phyloP scores from a whole-genome alignment of 257 asterid species.

The Solanum etuberosum region DNA sequence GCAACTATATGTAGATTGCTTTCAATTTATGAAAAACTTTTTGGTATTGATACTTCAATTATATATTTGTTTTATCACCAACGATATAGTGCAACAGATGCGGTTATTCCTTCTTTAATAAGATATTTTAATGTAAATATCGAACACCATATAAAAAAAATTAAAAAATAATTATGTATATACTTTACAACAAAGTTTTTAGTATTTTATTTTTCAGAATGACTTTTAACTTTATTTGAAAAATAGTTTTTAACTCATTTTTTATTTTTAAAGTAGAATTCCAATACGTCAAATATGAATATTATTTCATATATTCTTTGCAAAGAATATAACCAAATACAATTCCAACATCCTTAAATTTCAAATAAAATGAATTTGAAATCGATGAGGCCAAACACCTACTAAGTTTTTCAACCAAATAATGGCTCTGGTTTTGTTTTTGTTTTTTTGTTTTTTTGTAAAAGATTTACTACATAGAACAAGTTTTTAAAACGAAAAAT shows the following conservation, averaged over 20 bases:
- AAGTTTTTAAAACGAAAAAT: background rate
- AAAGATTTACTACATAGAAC: too few species aligned
- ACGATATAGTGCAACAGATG: too few species aligned
- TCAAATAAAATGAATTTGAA: background rate
- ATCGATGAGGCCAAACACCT: too few species aligned
- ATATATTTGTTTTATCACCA: background rate
- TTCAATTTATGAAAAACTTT: background rate
- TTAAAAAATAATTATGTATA: too few species aligned
- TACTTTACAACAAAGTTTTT: background rate
- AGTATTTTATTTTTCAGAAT: too few species aligned
- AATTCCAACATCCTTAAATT: background rate
- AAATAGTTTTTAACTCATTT: background rate
- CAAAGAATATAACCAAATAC: background rate
- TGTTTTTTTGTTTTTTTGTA: too few species aligned
- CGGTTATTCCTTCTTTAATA: too few species aligned
- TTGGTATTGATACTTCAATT: background rate
- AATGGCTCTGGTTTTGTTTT: background rate
- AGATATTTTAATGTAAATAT: too few species aligned
- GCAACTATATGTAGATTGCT: background rate
- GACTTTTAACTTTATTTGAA: background rate
- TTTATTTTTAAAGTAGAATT: too few species aligned
- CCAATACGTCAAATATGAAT: background rate
- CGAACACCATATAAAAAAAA: accelerated
- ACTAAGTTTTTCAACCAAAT: background rate
- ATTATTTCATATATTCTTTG: too few species aligned